These are phyloP conservation scores for Carex myosuroides DNA, from an alignment of 176 grass and related monocot genomes.

Conservation along the genomic window DNA sequence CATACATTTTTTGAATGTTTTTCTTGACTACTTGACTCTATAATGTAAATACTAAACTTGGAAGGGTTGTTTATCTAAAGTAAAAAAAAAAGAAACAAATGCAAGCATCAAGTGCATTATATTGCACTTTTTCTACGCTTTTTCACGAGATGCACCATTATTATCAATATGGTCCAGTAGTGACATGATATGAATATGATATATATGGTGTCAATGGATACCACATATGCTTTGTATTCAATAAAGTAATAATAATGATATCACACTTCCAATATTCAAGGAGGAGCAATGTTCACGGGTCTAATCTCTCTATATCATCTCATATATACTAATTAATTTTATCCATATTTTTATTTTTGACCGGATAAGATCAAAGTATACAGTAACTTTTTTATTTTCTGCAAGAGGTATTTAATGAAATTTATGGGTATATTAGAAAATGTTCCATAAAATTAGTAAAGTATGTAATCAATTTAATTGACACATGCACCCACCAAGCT, in stretches of 20 bases:
- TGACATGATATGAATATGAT: neutral
- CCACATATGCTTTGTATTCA: neutral
- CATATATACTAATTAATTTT: neutral
- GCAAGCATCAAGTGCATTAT: neutral
- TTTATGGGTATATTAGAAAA: neutral
- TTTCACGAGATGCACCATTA: constrained; percentile 15
- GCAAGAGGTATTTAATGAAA: neutral
- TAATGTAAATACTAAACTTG: neutral
- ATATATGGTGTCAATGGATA: neutral
- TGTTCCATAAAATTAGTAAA: neutral
- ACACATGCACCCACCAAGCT: constrained; percentile 11
- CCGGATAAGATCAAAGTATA: neutral
- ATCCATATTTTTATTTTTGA: neutral
- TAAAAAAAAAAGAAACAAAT: neutral
- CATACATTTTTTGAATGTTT: too few relatives aligned
- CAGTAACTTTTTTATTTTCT: neutral
- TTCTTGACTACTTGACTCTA: too few relatives aligned
- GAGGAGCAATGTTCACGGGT: constrained; percentile 2
- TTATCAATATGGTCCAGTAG: neutral
- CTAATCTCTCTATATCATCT: neutral
- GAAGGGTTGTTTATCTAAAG: neutral
- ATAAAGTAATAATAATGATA: constrained; percentile 1
- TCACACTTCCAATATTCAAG: constrained; percentile 18
- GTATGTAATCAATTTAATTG: neutral
- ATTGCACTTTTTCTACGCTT: neutral